Conservation (phyloP, 2,329 filamentous ascomycete genomes). For the Epichloe hybrida region DNA sequence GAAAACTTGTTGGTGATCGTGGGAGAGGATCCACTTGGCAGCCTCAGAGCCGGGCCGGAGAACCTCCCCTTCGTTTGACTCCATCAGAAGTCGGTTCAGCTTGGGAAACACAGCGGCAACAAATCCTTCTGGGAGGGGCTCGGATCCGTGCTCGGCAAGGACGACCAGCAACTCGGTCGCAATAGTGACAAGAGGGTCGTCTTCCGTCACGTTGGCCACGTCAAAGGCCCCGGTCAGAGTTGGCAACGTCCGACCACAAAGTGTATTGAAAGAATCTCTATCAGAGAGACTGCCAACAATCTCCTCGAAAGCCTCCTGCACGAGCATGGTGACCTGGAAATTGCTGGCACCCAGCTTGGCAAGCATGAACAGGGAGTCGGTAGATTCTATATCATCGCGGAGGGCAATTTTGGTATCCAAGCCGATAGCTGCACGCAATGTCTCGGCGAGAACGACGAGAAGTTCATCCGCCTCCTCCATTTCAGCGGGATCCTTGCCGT, state of each 20-base stretch:
- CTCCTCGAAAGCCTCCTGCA: conserved; percentile 85
- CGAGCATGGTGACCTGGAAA: conserved; percentile 78
- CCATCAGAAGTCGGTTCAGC: conserved; percentile 67
- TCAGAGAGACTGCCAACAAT: conserved; percentile 59
- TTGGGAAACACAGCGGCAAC: conserved; percentile 79
- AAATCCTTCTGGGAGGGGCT: conserved; percentile 77
- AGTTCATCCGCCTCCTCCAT: conserved; percentile 84
- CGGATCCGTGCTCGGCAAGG: conserved; percentile 67
- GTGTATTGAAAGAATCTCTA: conserved; percentile 55
- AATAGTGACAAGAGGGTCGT: conserved; percentile 73
- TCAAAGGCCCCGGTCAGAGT: conserved; percentile 82
- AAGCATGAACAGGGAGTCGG: conserved; percentile 76
- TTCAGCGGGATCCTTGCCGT: conserved; percentile 66
- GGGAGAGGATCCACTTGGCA: conserved; percentile 77
- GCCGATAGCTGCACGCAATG: conserved; percentile 68
- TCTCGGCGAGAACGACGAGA: conserved; percentile 78
- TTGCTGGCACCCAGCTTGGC: conserved; percentile 80
- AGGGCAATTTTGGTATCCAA: conserved; percentile 66
- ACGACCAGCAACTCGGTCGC: conserved; percentile 74
- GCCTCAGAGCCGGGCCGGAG: conserved; percentile 75
- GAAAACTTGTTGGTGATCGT: conserved; percentile 83
- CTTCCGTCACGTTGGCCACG: conserved; percentile 70
- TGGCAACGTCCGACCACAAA: conserved; percentile 79
- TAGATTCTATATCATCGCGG: conserved; percentile 55
- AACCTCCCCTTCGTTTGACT: conserved; percentile 74